Evolutionary conservation across 2,329 filamentous ascomycete species (phyloP).

Genomic region (Raffaelea ambrosiae): DNA sequence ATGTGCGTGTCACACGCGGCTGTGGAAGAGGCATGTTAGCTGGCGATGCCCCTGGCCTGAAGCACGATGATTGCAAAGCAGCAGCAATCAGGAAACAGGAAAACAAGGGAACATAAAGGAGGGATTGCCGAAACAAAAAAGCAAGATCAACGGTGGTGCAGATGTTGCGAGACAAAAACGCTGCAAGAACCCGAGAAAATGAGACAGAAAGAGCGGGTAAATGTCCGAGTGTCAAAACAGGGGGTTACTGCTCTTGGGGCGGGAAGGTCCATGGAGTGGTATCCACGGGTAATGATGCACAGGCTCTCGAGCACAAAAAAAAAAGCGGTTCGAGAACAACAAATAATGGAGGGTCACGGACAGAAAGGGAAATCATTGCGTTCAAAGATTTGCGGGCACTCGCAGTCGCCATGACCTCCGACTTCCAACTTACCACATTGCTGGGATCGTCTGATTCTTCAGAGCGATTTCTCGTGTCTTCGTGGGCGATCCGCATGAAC

Average conservation of each 20-base stretch:
- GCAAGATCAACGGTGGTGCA: conserved; percentile 1
- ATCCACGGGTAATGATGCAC: too few species aligned
- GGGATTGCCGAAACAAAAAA: not conserved
- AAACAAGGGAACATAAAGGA: not conserved
- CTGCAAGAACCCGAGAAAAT: not conserved
- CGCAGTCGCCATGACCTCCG: too few species aligned
- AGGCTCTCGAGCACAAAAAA: too few species aligned
- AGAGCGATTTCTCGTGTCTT: conserved; percentile 35
- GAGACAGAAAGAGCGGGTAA: not conserved
- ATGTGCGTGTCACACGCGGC: conserved; percentile 38
- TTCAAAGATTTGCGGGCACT: too few species aligned
- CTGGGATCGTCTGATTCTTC: conserved; percentile 28
- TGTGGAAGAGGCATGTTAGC: conserved; percentile 16
- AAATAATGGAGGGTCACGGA: too few species aligned
- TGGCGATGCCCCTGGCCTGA: not conserved
- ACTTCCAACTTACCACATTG: conserved; percentile 34
- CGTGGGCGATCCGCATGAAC: conserved; percentile 50
- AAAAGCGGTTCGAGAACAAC: too few species aligned
- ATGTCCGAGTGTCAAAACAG: too few species aligned
- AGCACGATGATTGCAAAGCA: not conserved
- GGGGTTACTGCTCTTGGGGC: too few species aligned
- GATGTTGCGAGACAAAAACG: conserved; percentile 3
- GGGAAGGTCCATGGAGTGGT: too few species aligned
- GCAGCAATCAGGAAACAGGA: not conserved
- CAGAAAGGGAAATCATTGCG: too few species aligned